Base-by-base conservation (phyloP, 2,329 filamentous ascomycete genomes). In the Penicillium corylophilum region DNA sequence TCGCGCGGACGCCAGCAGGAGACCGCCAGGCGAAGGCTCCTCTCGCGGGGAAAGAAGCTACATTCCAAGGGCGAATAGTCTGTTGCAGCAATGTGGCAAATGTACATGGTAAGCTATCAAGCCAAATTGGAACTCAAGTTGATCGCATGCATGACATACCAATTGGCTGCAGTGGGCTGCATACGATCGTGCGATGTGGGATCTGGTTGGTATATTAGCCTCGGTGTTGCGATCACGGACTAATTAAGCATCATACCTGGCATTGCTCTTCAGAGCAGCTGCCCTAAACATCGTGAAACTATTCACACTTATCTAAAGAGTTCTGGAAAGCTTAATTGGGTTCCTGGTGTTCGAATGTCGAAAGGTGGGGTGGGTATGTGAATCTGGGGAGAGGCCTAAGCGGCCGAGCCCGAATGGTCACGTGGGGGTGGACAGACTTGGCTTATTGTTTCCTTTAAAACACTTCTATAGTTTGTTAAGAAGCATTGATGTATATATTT, bases 371-470 rank as follows among this genome's bases (percentile, higher is more conserved):
- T 41, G 48, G 29, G 18, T 16, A 36, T 36, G 33, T 35, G 33
- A 36, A 36, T 49, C 46, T 50, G 51, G 51, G 45, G 54, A 54
- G 45, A 38, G 44, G 41, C 43, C 48, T 44, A 42, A 54, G 44
- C 48, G 50, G 44, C 42, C 45, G 42, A 44, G 43, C 13, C 24
- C 20, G n/a, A 6, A 38, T 3, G 10, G 9, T 56, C 54, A 56
- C 54, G 54, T 56, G 54, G 10, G 26, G 7, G 7, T 29, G 5
- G 23, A 24, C 7, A 29, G 26, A 10, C 10, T 29, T 12, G 26
- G 26, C 26, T 2, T 28, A 7, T 28, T 28, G 26, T 10, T 28
- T 28, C 26, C 9, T 28, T 28, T 28, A 8, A 28, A 28, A 10
- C 26, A 28, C 12, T 9, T 28, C n/a, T n/a, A n/a, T n/a, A n/a